Evolutionary conservation across 495 filamentous ascomycete species (phyloP).

Genomic region (Penicillium psychrofluorescens): DNA sequence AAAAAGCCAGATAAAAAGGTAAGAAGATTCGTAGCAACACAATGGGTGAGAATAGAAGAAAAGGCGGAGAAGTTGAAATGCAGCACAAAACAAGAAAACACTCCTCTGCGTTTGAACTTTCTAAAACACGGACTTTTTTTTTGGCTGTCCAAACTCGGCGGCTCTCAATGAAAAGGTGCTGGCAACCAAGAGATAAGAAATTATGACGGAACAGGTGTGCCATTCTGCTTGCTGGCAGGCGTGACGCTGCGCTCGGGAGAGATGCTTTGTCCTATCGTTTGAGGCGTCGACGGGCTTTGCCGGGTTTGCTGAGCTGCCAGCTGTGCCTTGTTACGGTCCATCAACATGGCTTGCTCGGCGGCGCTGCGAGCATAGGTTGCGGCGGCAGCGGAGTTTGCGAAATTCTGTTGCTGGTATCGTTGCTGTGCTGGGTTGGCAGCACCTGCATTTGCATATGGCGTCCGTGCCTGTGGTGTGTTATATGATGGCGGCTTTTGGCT

Average conservation of each 20-base stretch:
- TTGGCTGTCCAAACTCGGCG: background rate
- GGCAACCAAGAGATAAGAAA: background rate
- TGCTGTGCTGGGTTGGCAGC: slow-evolving; percentile 2
- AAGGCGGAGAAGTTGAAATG: too few relatives aligned
- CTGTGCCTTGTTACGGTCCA: slow-evolving; percentile 40
- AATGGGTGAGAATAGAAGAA: too few relatives aligned
- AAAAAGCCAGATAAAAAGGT: too few relatives aligned
- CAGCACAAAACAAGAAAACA: too few relatives aligned
- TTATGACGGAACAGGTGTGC: slow-evolving; percentile 33
- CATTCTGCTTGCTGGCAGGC: slow-evolving; percentile 34
- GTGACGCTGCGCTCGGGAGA: slow-evolving; percentile 35
- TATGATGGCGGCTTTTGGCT: slow-evolving; percentile 22
- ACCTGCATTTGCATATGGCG: slow-evolving; percentile 27
- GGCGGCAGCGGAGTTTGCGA: slow-evolving; percentile 31
- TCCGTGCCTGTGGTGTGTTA: slow-evolving; percentile 12
- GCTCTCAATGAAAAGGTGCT: background rate
- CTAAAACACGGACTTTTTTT: background rate
- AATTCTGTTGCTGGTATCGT: slow-evolving; percentile 1
- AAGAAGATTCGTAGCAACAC: too few relatives aligned
- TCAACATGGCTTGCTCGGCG: slow-evolving; percentile 39
- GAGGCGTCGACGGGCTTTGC: slow-evolving; percentile 35
- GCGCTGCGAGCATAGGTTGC: slow-evolving; percentile 36
- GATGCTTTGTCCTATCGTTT: slow-evolving; percentile 17
- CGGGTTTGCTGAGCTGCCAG: slow-evolving; percentile 25
- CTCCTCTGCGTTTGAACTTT: too few relatives aligned